Conservation (phyloP, 331 rosid species). For the Acacia concinna region DNA sequence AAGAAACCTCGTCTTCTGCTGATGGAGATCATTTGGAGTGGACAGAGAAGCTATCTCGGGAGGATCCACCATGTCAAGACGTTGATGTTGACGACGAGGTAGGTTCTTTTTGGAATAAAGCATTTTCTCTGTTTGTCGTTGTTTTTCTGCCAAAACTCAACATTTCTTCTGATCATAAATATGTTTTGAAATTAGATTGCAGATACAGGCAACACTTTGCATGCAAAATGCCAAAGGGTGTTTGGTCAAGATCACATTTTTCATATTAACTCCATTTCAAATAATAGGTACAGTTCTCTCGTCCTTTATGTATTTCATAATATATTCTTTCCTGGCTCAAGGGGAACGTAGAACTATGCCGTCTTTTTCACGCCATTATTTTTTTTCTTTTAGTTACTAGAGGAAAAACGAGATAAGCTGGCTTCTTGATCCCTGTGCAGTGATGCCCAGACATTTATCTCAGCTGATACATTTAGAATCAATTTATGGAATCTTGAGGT, state of each 20-base stretch:
- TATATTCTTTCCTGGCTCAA: constrained; percentile 1
- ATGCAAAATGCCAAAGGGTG: constrained; percentile 59
- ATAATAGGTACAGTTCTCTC: constrained; percentile 57
- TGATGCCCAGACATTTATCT: constrained; percentile 74
- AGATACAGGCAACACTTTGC: constrained; percentile 43
- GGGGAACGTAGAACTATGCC: neutral
- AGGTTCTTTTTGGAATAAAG: constrained; percentile 8
- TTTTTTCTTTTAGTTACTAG: neutral
- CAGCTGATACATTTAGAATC: constrained; percentile 73
- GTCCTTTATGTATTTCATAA: neutral
- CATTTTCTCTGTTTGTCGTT: neutral
- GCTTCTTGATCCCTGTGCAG: constrained; percentile 44
- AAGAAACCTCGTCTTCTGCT: constrained; percentile 34
- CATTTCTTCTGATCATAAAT: constrained; percentile 15
- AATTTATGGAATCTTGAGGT: constrained; percentile 77
- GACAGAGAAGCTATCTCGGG: constrained; percentile 38
- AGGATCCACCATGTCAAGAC: constrained; percentile 34
- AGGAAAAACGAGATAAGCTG: constrained; percentile 16
- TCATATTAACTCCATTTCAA: constrained; percentile 74
- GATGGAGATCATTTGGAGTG: constrained; percentile 47
- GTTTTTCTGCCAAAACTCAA: neutral
- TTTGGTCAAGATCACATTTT: constrained; percentile 70
- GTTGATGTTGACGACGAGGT: constrained; percentile 44
- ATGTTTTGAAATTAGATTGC: constrained; percentile 42
- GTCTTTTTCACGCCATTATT: neutral